Evolutionary conservation across 768 basidiomycete genomes (phyloP), one percentile per base, ranked within the genome.

Genomic region (Dacryopinax spathularia): DNA sequence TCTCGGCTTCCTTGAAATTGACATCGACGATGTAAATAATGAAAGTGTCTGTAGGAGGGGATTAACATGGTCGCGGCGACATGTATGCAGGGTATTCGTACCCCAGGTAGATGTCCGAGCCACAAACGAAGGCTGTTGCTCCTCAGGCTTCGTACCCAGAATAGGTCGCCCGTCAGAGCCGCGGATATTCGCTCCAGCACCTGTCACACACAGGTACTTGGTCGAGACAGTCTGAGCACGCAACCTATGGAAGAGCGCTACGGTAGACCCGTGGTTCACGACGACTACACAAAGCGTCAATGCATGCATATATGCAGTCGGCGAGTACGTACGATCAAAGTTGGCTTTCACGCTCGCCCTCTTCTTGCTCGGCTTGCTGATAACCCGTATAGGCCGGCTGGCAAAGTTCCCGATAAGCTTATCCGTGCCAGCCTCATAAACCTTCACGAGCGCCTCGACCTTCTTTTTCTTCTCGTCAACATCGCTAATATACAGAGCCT

Each of bases 341-440:
- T 91, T 92, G 80, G 48, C 48, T 18, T 95, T 95, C 48, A 88
- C 89, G 71, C 87, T 91, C 74, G 91, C 88, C 69, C 91, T 82
- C 81, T 96, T 96, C 80, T 97, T 96, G 77, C 89, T 91, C 2
- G 95, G 95, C 74, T 97, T 98, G 76, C 89, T 91, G 76, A 98
- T 97, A 70, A 98, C 91, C 74, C 93, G 94, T 80, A 98, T 97
- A n/a, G 93, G 86, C 48, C 88, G 86, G 68, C 89, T 91, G 43
- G 89, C 87, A 77, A 97, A 97, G 20, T 84, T 82, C 22, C 94
- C 94, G 68, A 97, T 84, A 34, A 91, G 79, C 36, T 87, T 82
- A 60, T 90, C 88, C 60, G 84, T 83, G 16, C 83, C 81, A 7
- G 87, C 85, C 35, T 90, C 89, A 68, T 84, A 86, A 73, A 93